Evolutionary conservation across 176 grass and related monocot genomes (phyloP), one percentile per base, ranked within the genome.

Genomic region (Rhipidocladum racemiflorum): DNA sequence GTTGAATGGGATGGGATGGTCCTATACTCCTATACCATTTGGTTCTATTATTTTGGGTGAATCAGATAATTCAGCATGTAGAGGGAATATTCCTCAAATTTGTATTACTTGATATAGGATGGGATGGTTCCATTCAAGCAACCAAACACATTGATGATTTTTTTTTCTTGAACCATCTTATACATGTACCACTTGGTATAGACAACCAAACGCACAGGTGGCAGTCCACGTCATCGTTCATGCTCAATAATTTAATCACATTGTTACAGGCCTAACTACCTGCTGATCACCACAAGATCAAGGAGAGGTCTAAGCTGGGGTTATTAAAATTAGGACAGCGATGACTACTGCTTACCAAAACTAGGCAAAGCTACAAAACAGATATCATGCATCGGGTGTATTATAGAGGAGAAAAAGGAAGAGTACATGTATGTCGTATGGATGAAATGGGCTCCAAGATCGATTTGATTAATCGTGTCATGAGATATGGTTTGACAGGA

Each of bases 191-290:
- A n/a, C n/a, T n/a, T n/a, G n/a, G n/a, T n/a, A n/a, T n/a, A n/a
- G n/a, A n/a, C n/a, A n/a, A n/a, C n/a, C n/a, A n/a, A n/a, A n/a
- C n/a, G n/a, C n/a, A n/a, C n/a, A n/a, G 76, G 68, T 80, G 81
- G 69, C 70, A 11, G n/a, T 21, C 75, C 61, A 69, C 87, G 87
- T 85, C 81, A 85, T 25, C 42, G 0, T 15, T 32, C 32, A 64
- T 20, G 65, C 11, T 29, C 32, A 8, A 4, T 80, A 80, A 9
- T 84, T 61, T 88, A 88, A 68, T 74, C 60, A 6, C 75, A 39
- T 45, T 75, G 81, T 50, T 59, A 46, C 15, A 64, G 30, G 65
- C 21, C 20, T 25, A 70, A 34, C 9, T 42, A 5, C 46, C 6
- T 17, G 46, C 44, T 15, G 44, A 15, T 44, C 34, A 34, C 82